Percentiles rank a stretch among this genome's conserved stretches.
These are phyloP conservation scores for Diaporthe helianthi DNA, from an alignment of 2,329 filamentous ascomycete genomes.

Conservation along the genomic window DNA sequence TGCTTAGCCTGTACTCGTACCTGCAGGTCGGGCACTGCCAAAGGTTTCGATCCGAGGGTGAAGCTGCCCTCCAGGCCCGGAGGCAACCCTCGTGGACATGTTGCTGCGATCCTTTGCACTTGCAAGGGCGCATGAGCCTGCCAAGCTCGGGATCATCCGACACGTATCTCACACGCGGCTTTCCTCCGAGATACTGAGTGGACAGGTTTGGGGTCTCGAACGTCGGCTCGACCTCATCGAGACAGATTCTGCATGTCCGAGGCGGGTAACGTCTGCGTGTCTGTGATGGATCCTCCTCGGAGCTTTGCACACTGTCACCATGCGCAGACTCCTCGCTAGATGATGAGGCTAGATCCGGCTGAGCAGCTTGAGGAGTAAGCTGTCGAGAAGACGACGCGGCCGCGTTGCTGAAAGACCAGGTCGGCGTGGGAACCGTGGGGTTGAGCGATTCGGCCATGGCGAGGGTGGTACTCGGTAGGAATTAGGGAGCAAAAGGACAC, in stretches of 20 bases:
- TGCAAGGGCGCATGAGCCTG: constrained; percentile 85
- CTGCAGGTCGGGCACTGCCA: constrained; percentile 89
- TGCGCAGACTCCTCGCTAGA: constrained; percentile 18
- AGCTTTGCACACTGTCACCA: constrained; percentile 27
- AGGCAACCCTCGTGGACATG: constrained; percentile 95
- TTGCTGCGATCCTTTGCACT: constrained; percentile 90
- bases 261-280: constrained; percentile 65
- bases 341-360: constrained; percentile 7
- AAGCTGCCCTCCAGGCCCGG: constrained; percentile 78
- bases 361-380: background rate
- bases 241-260: constrained; percentile 86
- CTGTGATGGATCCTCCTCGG: constrained; percentile 37
- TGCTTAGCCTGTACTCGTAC: constrained; percentile 80
- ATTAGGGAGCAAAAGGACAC: background rate
- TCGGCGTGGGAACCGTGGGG: constrained; percentile 20
- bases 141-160: constrained; percentile 77
- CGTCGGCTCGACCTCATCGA: constrained; percentile 69
- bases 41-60: constrained; percentile 74
- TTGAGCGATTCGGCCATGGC: constrained; percentile 6
- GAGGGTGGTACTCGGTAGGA: background rate
- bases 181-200: constrained; percentile 44
- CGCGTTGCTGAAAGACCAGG: constrained; percentile 28
- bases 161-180: constrained; percentile 61
- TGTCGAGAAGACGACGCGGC: background rate
- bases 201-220: constrained; percentile 48